Evolutionary conservation across 2,329 filamentous ascomycete species (phyloP), one percentile per base, ranked within the genome.

Genomic region (Chrysosporium keratinophilum): DNA sequence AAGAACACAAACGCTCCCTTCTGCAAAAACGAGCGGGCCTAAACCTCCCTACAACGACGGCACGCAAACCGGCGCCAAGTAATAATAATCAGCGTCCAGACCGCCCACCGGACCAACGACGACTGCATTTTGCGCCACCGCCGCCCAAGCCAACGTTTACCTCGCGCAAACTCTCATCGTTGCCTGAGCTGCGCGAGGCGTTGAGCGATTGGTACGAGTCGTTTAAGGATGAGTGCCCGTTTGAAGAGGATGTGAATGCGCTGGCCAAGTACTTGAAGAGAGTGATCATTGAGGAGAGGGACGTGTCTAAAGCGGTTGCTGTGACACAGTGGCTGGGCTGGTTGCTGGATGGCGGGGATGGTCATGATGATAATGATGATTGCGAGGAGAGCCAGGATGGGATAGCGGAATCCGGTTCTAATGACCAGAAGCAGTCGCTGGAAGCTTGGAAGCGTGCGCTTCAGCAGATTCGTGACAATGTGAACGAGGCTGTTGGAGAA

Each of bases 171-270:
- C 67, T 86, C 2, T 76, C 73, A 1, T 65, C 66, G 3, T 60
- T 82, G 5, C 66, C 74, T 0, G 85, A 95, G 59, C 74, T 97
- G 52, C 79, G 89, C 43, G 76, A 81, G 37, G 88, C 88, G 64
- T 73, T 96, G 12, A 79, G 76, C 52, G 80, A 80, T 3, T 98
- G 93, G 93, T 78, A 88, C 59, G 65, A 72, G 2, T 82, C 84
- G 56, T 95, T 91, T 57, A 73, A 69, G 35, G 75, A 75, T 4
- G 84, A 90, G 2, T 88, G 87, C 0, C 93, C 93, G 1, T 89
- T 93, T 67, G 70, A 71, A 0, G 82, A 86, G 54, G 93, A 98
- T 68, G 83, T 91, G 0, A 77, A 77, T 40, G 82, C 90, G 37
- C 74, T 97, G 56, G 80, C 78, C 52, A 78, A 75, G 63, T 97